Evolutionary conservation across 78 protist genomes (phyloP).

Genomic region (Mastigamoeba balamuthi): DNA sequence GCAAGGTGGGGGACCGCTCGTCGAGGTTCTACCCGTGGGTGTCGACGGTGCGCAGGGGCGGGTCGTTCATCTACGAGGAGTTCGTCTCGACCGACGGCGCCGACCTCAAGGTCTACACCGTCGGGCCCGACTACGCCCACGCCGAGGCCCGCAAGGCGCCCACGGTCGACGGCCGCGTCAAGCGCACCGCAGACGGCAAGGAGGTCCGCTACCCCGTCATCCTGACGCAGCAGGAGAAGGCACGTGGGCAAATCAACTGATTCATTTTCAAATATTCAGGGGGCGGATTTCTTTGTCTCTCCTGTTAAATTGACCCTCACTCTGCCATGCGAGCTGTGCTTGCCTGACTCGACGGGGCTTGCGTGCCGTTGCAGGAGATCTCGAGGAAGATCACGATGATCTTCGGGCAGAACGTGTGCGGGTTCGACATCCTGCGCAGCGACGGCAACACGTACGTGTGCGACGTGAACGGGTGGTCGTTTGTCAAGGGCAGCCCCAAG

Average conservation of each 20-base stretch:
- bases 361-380: no score
- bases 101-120: constrained; percentile 60
- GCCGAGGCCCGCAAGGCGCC: constrained; percentile 93
- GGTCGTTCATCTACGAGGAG: constrained; percentile 80
- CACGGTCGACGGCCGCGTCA: constrained; percentile 86
- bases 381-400: constrained; percentile 33
- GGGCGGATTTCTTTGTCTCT: background rate
- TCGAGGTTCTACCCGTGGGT: constrained; percentile 17
- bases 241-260: background rate
- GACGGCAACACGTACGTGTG: constrained; percentile 68
- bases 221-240: constrained; percentile 36
- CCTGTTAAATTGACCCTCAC: background rate
- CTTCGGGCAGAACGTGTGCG: constrained; percentile 77
- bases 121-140: constrained; percentile 71
- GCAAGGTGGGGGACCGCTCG: constrained; percentile 77
- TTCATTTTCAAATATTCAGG: background rate
- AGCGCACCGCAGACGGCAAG: constrained; percentile 68
- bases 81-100: constrained; percentile 62
- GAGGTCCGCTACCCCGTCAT: constrained; percentile 59
- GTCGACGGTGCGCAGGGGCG: constrained; percentile 32
- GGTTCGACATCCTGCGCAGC: constrained; percentile 83
- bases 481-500: constrained; percentile 67
- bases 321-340: background rate
- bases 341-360: no score
- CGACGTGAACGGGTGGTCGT: constrained; percentile 95